phyloP scores from a whole-genome alignment of 257 asterid species.

The Perilla frutescens region DNA sequence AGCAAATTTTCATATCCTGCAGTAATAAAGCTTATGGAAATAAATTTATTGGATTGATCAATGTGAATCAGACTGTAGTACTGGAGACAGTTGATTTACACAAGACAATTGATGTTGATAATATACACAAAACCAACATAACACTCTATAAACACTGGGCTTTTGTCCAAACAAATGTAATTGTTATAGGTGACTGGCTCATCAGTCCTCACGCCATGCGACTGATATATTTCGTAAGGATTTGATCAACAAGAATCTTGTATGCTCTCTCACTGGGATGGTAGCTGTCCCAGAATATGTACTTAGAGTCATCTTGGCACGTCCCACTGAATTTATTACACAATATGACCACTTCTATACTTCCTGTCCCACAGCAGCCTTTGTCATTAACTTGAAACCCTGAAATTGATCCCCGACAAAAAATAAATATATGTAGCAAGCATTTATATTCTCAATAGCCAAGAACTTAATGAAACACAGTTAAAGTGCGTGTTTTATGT shows the following conservation, averaged over 20 bases:
- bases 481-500: background rate
- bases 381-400: conserved; percentile 53
- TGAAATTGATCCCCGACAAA: conserved; percentile 18
- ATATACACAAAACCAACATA: background rate
- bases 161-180: background rate
- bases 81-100: background rate
- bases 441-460: too few relatives aligned
- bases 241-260: conserved; percentile 34
- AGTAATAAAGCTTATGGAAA: too few relatives aligned
- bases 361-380: conserved; percentile 62
- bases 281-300: conserved; percentile 62
- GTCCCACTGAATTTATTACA: conserved; percentile 44
- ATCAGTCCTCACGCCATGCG: conserved; percentile 18
- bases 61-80: too few relatives aligned
- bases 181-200: background rate
- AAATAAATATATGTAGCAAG: too few relatives aligned
- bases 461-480: too few relatives aligned
- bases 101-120: background rate
- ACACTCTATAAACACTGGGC: background rate
- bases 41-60: too few relatives aligned
- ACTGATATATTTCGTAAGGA: conserved; percentile 34
- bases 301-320: conserved; percentile 44
- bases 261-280: conserved; percentile 56
- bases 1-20: too few relatives aligned
- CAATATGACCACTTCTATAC: conserved; percentile 40